phyloP scores from a whole-genome alignment of 2,329 filamentous ascomycete species.

The Fusarium redolens region DNA sequence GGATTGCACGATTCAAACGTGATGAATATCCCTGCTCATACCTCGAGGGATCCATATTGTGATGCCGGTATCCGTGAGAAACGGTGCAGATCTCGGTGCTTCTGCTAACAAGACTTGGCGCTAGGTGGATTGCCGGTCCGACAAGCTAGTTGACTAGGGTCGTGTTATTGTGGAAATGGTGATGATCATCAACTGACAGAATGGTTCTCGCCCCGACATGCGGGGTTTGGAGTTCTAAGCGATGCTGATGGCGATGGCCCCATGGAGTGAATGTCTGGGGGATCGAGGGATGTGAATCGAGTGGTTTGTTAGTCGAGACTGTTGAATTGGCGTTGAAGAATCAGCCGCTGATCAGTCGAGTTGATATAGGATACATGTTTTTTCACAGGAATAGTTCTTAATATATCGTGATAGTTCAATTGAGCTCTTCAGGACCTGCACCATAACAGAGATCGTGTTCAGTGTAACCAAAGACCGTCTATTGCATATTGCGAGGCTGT shows the following conservation, averaged over 20 bases:
- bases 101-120: conserved; percentile 4
- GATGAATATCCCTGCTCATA: background rate
- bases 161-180: background rate
- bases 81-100: conserved; percentile 27
- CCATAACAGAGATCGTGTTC: background rate
- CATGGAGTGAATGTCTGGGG: conserved; percentile 10
- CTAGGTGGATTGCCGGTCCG: conserved; percentile 24
- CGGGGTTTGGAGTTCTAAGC: conserved; percentile 13
- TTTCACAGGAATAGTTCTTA: background rate
- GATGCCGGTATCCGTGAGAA: conserved; percentile 29
- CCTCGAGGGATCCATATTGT: background rate
- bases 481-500: background rate
- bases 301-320: background rate
- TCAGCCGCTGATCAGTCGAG: conserved; percentile 11
- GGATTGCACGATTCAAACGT: background rate
- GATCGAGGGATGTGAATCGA: background rate
- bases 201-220: conserved; percentile 9
- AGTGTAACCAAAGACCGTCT: rapidly evolving
- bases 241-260: background rate
- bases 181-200: background rate
- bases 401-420: background rate
- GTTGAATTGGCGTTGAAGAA: background rate
- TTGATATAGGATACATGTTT: background rate
- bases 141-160: background rate
- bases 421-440: rapidly evolving